A percentile compares a stretch with the other conserved stretches of the same genome.
phyloP scores from a whole-genome alignment of 169 alveolate species.

The Theileria sp. region DNA sequence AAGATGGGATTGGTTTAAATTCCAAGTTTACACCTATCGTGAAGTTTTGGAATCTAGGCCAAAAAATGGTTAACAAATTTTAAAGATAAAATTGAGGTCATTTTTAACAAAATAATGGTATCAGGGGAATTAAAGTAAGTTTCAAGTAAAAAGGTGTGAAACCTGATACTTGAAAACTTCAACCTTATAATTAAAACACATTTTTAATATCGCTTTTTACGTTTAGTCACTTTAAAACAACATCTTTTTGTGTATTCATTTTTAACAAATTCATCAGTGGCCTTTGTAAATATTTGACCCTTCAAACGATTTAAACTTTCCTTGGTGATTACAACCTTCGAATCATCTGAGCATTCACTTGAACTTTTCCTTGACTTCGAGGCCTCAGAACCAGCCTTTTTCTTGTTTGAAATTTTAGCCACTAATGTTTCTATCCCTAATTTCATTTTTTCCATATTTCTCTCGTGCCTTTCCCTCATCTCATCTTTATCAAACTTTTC shows the following conservation, averaged over 20 bases:
- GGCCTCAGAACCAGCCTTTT: background rate
- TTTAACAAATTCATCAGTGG: background rate
- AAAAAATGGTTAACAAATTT: background rate
- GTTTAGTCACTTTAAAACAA: background rate
- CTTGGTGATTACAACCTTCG: background rate
- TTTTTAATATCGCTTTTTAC: background rate
- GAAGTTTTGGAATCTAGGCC: background rate
- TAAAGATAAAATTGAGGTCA: background rate
- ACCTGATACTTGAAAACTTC: background rate
- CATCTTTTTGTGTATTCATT: background rate
- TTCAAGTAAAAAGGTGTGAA: background rate
- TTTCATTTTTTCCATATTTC: constrained; percentile 2
- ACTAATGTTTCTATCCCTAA: background rate
- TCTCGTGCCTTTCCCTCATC: constrained; percentile 5
- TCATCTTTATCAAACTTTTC: background rate
- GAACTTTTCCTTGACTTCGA: background rate
- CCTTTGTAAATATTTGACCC: background rate
- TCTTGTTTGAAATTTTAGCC: background rate
- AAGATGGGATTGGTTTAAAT: background rate
- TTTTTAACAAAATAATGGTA: background rate
- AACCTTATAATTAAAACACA: background rate
- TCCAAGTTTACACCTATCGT: background rate
- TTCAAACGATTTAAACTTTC: background rate
- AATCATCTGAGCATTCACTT: background rate
- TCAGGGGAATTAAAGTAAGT: background rate